These are phyloP conservation scores for Fusarium anguioides DNA, from an alignment of 2,329 filamentous ascomycete species.

Conservation along the genomic window DNA sequence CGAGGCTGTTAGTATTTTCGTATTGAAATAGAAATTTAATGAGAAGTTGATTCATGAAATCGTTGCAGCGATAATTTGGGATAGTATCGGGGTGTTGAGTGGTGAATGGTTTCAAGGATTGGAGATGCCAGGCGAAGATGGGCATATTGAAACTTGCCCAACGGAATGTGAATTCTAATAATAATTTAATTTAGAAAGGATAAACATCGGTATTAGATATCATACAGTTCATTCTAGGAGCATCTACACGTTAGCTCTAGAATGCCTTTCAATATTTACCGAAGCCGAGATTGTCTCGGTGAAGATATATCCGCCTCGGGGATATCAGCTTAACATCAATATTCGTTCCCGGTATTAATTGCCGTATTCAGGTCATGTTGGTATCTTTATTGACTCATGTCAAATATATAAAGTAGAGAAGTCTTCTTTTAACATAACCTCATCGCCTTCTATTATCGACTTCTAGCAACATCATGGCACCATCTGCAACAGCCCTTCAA, in stretches of 20 bases:
- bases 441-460: not conserved
- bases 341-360: not conserved
- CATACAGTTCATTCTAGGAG: fast-evolving
- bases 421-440: not conserved
- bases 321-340: constrained; percentile 18
- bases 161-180: not conserved
- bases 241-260: not conserved
- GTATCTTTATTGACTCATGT: not conserved
- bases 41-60: not conserved
- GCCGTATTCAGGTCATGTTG: not conserved
- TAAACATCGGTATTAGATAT: not conserved
- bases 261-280: not conserved
- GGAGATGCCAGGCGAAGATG: not conserved
- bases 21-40: not conserved
- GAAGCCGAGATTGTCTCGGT: not conserved
- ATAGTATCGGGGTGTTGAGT: not conserved
- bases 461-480: constrained; percentile 21
- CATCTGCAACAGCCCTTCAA: constrained; percentile 35
- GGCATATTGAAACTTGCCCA: not conserved
- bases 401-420: not conserved
- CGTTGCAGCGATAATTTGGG: not conserved
- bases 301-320: constrained; percentile 28
- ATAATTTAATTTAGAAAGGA: too few relatives aligned
- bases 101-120: not conserved
- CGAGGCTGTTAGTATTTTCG: too few relatives aligned